Conservation (phyloP, 345 rosid genomes). For the Tarenaya hassleriana region DNA sequence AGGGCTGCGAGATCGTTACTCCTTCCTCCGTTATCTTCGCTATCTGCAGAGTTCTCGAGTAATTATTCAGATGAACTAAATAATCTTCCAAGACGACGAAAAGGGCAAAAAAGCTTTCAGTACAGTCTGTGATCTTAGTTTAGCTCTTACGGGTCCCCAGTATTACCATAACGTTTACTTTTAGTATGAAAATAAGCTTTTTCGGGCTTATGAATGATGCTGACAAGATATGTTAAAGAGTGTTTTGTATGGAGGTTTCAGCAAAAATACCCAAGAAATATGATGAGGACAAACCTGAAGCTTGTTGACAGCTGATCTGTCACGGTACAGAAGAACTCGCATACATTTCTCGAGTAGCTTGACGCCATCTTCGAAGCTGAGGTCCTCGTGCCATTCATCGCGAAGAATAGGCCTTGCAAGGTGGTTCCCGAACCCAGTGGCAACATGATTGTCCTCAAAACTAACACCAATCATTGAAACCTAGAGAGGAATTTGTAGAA, state of each 20-base stretch:
- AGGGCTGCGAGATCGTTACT: slow-evolving; percentile 73
- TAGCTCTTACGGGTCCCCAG: too few relatives aligned
- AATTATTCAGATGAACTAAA: background rate
- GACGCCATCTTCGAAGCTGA: slow-evolving; percentile 92
- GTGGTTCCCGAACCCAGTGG: slow-evolving; percentile 97
- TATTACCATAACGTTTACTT: background rate
- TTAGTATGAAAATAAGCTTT: background rate
- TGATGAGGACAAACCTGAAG: slow-evolving; percentile 58
- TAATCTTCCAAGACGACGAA: background rate
- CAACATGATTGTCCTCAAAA: slow-evolving; percentile 87
- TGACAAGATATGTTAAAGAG: background rate
- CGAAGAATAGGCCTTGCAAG: slow-evolving; percentile 96
- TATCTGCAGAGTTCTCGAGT: slow-evolving; percentile 43
- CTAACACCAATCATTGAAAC: slow-evolving; percentile 92
- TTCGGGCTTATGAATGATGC: background rate
- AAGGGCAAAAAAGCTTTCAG: too few relatives aligned
- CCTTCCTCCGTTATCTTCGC: slow-evolving; percentile 92
- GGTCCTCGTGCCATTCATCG: slow-evolving; percentile 80
- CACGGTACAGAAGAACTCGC: slow-evolving; percentile 96
- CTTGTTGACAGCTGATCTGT: slow-evolving; percentile 94
- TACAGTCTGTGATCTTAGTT: too few relatives aligned
- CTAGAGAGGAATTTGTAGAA: slow-evolving; percentile 31
- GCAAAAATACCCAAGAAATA: background rate
- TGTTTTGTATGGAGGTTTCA: too few relatives aligned
- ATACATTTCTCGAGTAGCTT: slow-evolving; percentile 90